These are phyloP conservation scores for Phytophthora rubi DNA, from an alignment of 352 stramenopile genomes.

Conservation along the genomic window DNA sequence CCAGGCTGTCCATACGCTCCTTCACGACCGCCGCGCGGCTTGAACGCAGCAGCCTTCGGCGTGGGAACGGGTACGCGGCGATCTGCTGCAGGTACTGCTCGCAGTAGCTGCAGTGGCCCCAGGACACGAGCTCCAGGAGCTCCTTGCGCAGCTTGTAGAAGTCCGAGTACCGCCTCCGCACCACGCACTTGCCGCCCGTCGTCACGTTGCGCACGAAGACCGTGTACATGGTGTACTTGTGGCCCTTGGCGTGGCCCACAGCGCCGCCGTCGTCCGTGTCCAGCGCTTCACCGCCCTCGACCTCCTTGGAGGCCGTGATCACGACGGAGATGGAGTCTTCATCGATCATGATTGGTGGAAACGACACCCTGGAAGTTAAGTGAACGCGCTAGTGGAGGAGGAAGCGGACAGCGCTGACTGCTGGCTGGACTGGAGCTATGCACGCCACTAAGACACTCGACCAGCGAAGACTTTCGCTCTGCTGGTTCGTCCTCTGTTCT, in stretches of 20 bases:
- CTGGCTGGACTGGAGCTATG: constrained; percentile 14
- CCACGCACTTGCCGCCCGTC: constrained; percentile 77
- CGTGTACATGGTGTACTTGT: constrained; percentile 89
- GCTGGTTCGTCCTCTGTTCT: constrained; percentile 39
- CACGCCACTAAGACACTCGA: constrained; percentile 26
- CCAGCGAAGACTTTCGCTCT: constrained; percentile 14
- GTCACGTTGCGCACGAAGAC: constrained; percentile 81
- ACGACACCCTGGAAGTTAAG: background rate
- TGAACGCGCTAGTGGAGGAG: background rate
- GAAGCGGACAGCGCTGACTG: background rate
- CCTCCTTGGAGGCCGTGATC: constrained; percentile 67
- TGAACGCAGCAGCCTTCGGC: constrained; percentile 76
- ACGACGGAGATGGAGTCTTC: constrained; percentile 71
- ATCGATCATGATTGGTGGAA: constrained; percentile 50
- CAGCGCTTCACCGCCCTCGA: constrained; percentile 34
- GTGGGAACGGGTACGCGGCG: constrained; percentile 79
- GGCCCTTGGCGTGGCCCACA: constrained; percentile 39
- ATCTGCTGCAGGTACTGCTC: constrained; percentile 72
- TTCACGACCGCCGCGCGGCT: constrained; percentile 74
- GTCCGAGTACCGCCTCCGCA: constrained; percentile 83
- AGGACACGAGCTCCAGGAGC: constrained; percentile 82
- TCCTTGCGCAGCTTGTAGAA: constrained; percentile 88
- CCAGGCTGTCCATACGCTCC: constrained; percentile 86
- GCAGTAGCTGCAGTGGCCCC: constrained; percentile 76
- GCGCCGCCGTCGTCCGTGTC: constrained; percentile 23